phyloP scores from a whole-genome alignment of 2,329 filamentous ascomycete genomes.

The Colletotrichum chrysophilum region DNA sequence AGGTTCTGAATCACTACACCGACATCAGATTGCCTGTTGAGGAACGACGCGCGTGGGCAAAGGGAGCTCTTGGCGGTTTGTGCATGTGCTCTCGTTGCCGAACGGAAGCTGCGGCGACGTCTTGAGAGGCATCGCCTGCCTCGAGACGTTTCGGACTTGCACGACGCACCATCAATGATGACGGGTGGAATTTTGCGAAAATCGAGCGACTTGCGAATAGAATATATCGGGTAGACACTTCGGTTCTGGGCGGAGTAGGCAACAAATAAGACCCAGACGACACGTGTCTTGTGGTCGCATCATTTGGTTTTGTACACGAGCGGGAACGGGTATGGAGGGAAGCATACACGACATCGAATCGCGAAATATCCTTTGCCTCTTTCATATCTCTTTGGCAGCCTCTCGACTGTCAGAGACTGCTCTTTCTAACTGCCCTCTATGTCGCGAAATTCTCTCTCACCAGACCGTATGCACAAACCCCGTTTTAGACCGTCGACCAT shows the following conservation, averaged over 20 bases:
- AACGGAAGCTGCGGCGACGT: conserved; percentile 60
- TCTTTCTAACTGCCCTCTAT: not conserved
- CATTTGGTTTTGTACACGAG: conserved; percentile 5
- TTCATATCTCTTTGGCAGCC: not conserved
- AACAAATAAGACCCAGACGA: not conserved
- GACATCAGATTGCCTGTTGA: conserved; percentile 80
- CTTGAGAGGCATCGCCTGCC: not conserved
- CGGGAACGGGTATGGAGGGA: not conserved
- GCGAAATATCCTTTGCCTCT: conserved; percentile 7
- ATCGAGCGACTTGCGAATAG: conserved; percentile 10
- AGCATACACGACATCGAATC: conserved; percentile 14
- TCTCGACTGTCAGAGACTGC: not conserved
- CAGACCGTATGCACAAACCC: not conserved
- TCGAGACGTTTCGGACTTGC: not conserved
- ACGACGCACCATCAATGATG: not conserved
- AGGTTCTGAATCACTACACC: conserved; percentile 94
- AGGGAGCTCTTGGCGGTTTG: conserved; percentile 83
- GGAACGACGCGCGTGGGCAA: conserved; percentile 86
- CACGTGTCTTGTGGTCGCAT: not conserved
- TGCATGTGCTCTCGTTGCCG: conserved; percentile 87
- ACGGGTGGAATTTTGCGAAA: not conserved
- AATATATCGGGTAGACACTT: conserved; percentile 4
- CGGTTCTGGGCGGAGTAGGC: not conserved
- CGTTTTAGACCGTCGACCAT: not conserved
- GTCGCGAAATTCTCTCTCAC: not conserved